Percentiles rank a stretch among this genome's conserved stretches.
phyloP scores from a whole-genome alignment of 257 asterid genomes.

The Datura wrightii region DNA sequence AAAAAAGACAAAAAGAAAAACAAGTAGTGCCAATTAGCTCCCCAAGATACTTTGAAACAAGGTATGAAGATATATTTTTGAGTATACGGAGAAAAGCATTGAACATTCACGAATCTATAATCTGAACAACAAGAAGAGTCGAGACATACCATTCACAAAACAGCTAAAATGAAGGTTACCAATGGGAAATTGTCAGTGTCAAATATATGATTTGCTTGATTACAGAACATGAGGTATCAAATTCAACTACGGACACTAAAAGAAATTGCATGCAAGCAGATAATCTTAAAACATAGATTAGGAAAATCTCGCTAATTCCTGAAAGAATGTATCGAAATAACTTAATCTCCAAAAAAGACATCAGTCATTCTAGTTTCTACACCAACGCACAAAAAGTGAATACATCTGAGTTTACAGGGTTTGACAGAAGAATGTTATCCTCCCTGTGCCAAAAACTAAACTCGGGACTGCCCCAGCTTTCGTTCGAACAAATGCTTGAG shows the following conservation, averaged over 20 bases:
- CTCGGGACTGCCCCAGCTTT: constrained; percentile 80
- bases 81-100: too few relatives aligned
- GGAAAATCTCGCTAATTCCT: not conserved
- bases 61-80: too few relatives aligned
- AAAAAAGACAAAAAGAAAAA: too few relatives aligned
- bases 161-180: not conserved
- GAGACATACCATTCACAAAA: not conserved
- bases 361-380: not conserved
- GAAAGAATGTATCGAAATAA: not conserved
- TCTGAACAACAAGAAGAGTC: not conserved
- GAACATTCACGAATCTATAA: not conserved
- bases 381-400: not conserved
- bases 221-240: not conserved
- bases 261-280: constrained; percentile 22
- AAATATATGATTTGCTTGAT: constrained; percentile 5
- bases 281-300: not conserved
- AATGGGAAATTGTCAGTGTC: not conserved
- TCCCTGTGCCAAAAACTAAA: constrained; percentile 41
- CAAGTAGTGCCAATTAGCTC: too few relatives aligned
- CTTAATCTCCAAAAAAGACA: not conserved
- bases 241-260: not conserved
- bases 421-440: not conserved
- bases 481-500: constrained; percentile 75
- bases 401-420: constrained; percentile 12
- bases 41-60: too few relatives aligned